Base-by-base conservation (phyloP, 202 grass and related monocot genomes). In the Setaria viridis region DNA sequence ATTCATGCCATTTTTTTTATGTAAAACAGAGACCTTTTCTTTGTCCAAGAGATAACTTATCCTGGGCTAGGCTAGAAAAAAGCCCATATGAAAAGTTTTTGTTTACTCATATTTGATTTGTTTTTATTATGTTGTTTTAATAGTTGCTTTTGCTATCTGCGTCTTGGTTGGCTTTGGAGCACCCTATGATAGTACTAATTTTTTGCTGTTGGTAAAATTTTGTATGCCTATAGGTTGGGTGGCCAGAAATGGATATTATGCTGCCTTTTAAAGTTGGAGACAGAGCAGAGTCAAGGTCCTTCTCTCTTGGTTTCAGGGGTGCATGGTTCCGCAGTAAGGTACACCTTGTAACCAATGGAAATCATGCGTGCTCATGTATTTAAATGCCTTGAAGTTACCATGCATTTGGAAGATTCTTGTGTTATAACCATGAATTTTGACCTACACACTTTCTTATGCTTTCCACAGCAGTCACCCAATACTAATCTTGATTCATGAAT, bases 281-380 rank as follows among this genome's bases (percentile, higher is more conserved):
- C 42, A 39, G 7, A 12, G 10, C 9, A 16, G 88, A 90, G 68
- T 56, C 59, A 74, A 90, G 79, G 62, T 79, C 80, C 37, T 90
- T 87, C 57, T 4, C 17, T 79, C 34, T 16, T 11, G 88, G 88
- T 78, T 90, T 33, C 7, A 83, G 73, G 60, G 83, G 88, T 68
- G 84, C 88, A 87, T 90, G 88, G 84, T 90, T 90, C 30, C 73
- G 58, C 62, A 65, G 79, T 75, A 90, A 90, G 88, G 88, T 90
- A 74, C 16, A 50, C 13, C 66, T 33, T 14, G 58, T 72, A 25
- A 72, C 54, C 12, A 66, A 4, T 80, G 62, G 5, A 49, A 54
- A 29, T 63, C 19, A 58, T 78, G 7, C 47, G 33, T 50, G 3
- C 86, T 78, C 21, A 49, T 80, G 21, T 66, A 21, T 15, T 15